These are phyloP conservation scores for Aquilaria malaccensis DNA, from an alignment of 345 rosid genomes.

Conservation along the genomic window DNA sequence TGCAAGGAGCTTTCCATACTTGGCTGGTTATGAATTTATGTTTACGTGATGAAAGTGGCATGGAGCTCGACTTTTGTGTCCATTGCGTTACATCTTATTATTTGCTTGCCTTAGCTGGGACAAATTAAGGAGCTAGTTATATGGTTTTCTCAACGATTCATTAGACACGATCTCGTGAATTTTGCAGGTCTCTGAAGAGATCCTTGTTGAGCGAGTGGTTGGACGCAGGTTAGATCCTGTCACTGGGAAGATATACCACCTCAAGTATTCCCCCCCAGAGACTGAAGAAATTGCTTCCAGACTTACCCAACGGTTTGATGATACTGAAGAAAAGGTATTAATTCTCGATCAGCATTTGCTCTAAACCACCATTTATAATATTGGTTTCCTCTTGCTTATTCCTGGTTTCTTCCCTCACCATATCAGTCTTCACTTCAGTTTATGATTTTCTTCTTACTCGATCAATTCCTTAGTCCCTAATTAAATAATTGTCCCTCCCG, in stretches of 20 bases:
- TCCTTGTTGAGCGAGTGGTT: slow-evolving; percentile 84
- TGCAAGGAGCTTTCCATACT: neutral
- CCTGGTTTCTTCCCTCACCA: neutral
- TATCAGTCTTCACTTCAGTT: neutral
- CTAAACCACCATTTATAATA: slow-evolving; percentile 8
- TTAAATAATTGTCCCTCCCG: slow-evolving; percentile 1
- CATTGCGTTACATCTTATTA: too few relatives aligned
- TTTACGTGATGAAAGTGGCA: neutral
- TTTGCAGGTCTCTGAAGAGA: slow-evolving; percentile 83
- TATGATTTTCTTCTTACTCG: slow-evolving; percentile 4
- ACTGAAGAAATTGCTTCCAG: slow-evolving; percentile 79
- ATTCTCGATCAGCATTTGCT: too few relatives aligned
- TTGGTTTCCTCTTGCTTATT: neutral
- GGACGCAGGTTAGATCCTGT: slow-evolving; percentile 92
- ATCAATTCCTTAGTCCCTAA: too few relatives aligned
- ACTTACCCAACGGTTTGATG: slow-evolving; percentile 87
- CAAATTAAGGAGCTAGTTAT: neutral
- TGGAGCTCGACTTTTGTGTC: neutral
- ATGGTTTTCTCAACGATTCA: neutral
- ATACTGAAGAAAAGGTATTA: slow-evolving; percentile 84
- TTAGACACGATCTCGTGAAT: slow-evolving; percentile 7
- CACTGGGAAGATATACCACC: slow-evolving; percentile 91
- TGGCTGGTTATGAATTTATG: too few relatives aligned
- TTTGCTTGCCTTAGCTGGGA: too few relatives aligned
- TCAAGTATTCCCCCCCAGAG: slow-evolving; percentile 91